A percentile compares a stretch with the other conserved stretches of the same genome.
Conservation (phyloP, 768 basidiomycete species). For the Lentinula boryana region DNA sequence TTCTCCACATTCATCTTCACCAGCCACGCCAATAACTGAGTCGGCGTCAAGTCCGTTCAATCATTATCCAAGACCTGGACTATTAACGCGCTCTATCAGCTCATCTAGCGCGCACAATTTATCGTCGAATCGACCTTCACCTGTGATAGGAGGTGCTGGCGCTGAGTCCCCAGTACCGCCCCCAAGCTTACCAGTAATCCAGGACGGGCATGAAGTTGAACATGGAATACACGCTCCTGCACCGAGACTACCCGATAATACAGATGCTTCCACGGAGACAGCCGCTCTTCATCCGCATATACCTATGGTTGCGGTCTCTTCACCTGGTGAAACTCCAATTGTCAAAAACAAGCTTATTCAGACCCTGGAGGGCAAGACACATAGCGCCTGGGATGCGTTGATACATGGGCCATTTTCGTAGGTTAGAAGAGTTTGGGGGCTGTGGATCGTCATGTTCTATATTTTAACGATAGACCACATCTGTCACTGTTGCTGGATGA, state of each 20-base stretch:
- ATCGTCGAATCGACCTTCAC: neutral
- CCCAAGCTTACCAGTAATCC: neutral
- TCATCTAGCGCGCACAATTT: neutral
- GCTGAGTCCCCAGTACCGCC: neutral
- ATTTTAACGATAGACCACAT: too few species aligned
- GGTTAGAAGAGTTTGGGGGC: too few species aligned
- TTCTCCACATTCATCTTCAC: neutral
- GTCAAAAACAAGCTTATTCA: neutral
- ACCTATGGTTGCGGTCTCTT: neutral
- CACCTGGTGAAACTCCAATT: neutral
- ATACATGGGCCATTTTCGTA: slow-evolving; percentile 5
- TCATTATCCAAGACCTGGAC: neutral
- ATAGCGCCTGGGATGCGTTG: slow-evolving; percentile 3
- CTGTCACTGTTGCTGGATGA: too few species aligned
- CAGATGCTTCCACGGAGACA: neutral
- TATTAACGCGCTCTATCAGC: neutral
- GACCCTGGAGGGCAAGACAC: slow-evolving; percentile 3
- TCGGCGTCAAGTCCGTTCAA: neutral
- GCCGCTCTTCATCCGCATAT: neutral
- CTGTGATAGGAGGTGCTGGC: neutral
- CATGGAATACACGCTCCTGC: neutral
- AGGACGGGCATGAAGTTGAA: neutral
- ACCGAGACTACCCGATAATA: neutral
- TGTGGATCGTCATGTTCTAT: too few species aligned
- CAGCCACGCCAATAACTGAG: neutral